Evolutionary conservation across 495 filamentous ascomycete species (phyloP).

Genomic region (Penicillium subrubescens): DNA sequence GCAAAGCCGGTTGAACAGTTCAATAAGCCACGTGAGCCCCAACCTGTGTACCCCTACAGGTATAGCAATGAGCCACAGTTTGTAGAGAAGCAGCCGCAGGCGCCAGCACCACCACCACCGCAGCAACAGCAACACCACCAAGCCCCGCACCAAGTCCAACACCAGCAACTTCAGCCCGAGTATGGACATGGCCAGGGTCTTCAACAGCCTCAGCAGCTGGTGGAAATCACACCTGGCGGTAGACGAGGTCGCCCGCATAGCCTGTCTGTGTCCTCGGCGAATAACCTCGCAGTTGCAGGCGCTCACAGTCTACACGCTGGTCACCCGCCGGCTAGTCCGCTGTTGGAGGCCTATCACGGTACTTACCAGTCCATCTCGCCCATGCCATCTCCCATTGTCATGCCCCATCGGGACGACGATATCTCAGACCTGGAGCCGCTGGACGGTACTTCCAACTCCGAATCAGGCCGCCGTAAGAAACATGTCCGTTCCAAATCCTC

Average conservation of each 20-base stretch:
- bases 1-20: slow-evolving; percentile 1
- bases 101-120: slow-evolving; percentile 13
- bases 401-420: slow-evolving; percentile 49
- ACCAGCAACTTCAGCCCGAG: slow-evolving; percentile 26
- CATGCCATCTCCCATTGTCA: slow-evolving; percentile 77
- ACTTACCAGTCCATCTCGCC: slow-evolving; percentile 95
- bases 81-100: slow-evolving; percentile 11
- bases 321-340: slow-evolving; percentile 71
- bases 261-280: slow-evolving; percentile 44
- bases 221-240: slow-evolving; percentile 46
- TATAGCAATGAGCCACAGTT: slow-evolving; percentile 25
- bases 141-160: slow-evolving; percentile 10
- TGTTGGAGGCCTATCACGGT: slow-evolving; percentile 90
- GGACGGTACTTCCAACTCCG: slow-evolving; percentile 35
- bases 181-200: slow-evolving; percentile 1
- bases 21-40: slow-evolving; percentile 9
- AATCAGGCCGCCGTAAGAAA: slow-evolving; percentile 36
- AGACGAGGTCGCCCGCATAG: slow-evolving; percentile 37
- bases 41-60: slow-evolving; percentile 25
- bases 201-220: slow-evolving; percentile 37
- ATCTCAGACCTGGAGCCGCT: slow-evolving; percentile 53
- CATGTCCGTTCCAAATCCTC: slow-evolving; percentile 33
- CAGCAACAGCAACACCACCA: no score
- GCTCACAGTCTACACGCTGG: slow-evolving; percentile 26
- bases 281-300: slow-evolving; percentile 37